Evolutionary conservation across 345 rosid genomes (phyloP).

Genomic region (Camelina sativa): DNA sequence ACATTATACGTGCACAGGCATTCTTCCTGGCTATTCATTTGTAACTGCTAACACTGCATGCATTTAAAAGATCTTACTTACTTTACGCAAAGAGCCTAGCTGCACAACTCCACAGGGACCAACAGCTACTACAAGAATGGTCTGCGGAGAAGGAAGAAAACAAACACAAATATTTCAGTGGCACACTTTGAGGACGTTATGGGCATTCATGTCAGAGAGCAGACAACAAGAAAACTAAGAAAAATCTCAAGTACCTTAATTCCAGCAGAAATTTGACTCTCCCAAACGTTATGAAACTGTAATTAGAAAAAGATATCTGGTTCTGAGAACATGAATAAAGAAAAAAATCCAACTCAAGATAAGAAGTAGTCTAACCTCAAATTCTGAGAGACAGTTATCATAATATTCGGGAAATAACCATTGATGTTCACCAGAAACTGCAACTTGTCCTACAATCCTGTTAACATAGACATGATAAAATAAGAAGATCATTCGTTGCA

Average conservation of each 20-base stretch:
- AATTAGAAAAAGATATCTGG: not conserved
- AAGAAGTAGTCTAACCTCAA: conserved; percentile 58
- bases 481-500: not conserved
- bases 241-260: conserved; percentile 60
- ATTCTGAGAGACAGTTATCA: conserved; percentile 51
- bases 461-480: conserved; percentile 34
- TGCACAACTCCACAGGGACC: conserved; percentile 86
- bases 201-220: conserved; percentile 9
- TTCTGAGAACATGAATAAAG: conserved; percentile 6
- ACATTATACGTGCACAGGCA: not conserved
- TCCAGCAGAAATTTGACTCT: conserved; percentile 76
- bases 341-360: not conserved
- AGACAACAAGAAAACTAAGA: conserved; percentile 6
- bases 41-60: conserved; percentile 8
- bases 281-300: conserved; percentile 86
- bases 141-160: conserved; percentile 52
- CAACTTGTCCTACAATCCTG: conserved; percentile 91
- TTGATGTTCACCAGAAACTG: conserved; percentile 72
- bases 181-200: conserved; percentile 20
- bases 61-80: conserved; percentile 47
- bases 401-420: conserved; percentile 70
- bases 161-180: conserved; percentile 1
- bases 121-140: conserved; percentile 74
- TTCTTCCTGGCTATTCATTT: conserved; percentile 9
- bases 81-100: conserved; percentile 79